These are phyloP conservation scores for Arachnomyces sp. DNA, from an alignment of 2,329 filamentous ascomycete species.

Conservation along the genomic window DNA sequence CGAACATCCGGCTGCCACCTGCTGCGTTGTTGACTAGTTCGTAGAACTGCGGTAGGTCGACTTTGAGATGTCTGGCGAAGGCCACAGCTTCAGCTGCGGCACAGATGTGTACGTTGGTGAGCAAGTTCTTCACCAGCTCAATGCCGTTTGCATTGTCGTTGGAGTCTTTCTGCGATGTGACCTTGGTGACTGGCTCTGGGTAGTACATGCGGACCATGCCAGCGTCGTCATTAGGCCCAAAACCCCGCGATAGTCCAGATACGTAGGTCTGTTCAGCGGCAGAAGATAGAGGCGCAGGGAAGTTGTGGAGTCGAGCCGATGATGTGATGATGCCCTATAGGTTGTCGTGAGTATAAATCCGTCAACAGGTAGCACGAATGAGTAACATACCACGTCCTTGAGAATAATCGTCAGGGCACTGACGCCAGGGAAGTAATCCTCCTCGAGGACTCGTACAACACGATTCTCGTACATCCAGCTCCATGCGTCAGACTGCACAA, in stretches of 20 bases:
- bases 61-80: slow-evolving; percentile 39
- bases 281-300: slow-evolving; percentile 54
- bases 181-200: slow-evolving; percentile 32
- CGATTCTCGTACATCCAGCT: slow-evolving; percentile 59
- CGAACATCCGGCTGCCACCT: slow-evolving; percentile 40
- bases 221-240: slow-evolving; percentile 47
- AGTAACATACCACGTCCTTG: slow-evolving; percentile 44
- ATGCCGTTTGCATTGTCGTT: slow-evolving; percentile 28
- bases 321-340: slow-evolving; percentile 57
- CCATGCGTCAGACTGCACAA: slow-evolving; percentile 45
- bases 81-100: slow-evolving; percentile 42
- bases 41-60: slow-evolving; percentile 40
- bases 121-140: slow-evolving; percentile 37
- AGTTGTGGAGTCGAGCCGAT: slow-evolving; percentile 51
- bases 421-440: slow-evolving; percentile 47
- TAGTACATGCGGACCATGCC: slow-evolving; percentile 50
- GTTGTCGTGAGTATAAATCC: not conserved
- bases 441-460: slow-evolving; percentile 47
- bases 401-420: slow-evolving; percentile 55
- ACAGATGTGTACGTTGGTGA: slow-evolving; percentile 43
- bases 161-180: slow-evolving; percentile 24
- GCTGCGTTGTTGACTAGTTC: slow-evolving; percentile 42
- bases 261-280: slow-evolving; percentile 61
- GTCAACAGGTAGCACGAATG: not conserved
- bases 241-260: slow-evolving; percentile 52